Base-by-base conservation (phyloP, 805 yeast genomes). In the Kurtzmaniella fragi region DNA sequence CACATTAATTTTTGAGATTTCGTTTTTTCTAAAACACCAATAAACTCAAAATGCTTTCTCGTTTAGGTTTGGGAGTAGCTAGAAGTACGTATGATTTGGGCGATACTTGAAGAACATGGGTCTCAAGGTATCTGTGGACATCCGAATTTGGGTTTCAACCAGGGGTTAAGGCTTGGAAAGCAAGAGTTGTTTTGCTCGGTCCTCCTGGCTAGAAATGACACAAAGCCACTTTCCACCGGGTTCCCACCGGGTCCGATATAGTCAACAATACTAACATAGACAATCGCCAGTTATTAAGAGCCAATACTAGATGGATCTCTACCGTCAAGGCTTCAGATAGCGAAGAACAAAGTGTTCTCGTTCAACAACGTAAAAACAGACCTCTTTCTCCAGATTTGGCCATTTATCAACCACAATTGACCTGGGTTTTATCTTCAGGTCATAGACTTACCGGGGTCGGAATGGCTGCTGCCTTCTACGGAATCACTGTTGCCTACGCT, bases 361-460 rank as follows among this genome's bases (percentile, higher is more conserved):
- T 78, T 41, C 79, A 80, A 39, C 98, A 91, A 72, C 80, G 99
- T 64, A 77, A 72, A 49, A 77, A 79, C 68, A 82, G 99, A 69
- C 98, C 98, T 27, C 66, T 77, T 12, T 88, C 96, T 25, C 98
- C 98, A 41, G 95, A 91, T 62, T 73, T 91, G 57, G 68, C 80
- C 45, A 90, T 93, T 59, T 91, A 91, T 71, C 75, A 90, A 70
- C 95, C 95, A 32, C 97, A 93, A 70, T 59, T 91, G 48, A 86
- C 98, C 17, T 77, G 84, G 84, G 67, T 77, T 45, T 59, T 93
- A 57, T 89, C 97, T 4, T 70, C 82, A 17, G 62, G 83, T 47
- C 98, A 91, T 67, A 82, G 99, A 74, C 65, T 91, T 54, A 77
- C 93, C 35, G 96, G 97, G 61, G 84, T 89, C 28, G 77, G 80